A percentile compares a stretch with the other conserved stretches of the same genome.
Conservation (phyloP, 805 yeast genomes). For the Kuraishia piskuri region DNA sequence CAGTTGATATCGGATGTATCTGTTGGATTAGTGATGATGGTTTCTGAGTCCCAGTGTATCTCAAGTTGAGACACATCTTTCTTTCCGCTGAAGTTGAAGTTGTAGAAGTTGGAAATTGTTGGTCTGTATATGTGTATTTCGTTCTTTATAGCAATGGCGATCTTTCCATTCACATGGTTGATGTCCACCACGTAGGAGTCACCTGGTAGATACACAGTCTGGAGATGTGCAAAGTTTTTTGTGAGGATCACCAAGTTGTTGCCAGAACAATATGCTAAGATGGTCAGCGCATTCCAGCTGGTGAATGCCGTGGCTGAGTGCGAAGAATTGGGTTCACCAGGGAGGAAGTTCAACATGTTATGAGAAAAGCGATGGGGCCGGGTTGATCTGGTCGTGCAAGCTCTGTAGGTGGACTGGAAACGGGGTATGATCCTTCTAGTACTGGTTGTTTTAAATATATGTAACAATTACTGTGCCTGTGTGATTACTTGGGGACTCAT, state of each 20-base stretch:
- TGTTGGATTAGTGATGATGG: conserved; percentile 11
- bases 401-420: too few species aligned
- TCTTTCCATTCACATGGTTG: conserved; percentile 49
- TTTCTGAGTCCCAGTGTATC: conserved; percentile 23
- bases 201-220: conserved; percentile 62
- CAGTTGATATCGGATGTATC: conserved; percentile 19
- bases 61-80: conserved; percentile 20
- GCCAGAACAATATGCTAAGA: conserved; percentile 78
- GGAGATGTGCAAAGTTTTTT: conserved; percentile 46
- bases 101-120: conserved; percentile 34
- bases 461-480: too few species aligned
- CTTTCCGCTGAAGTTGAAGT: conserved; percentile 24
- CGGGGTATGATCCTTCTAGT: too few species aligned
- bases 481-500: too few species aligned
- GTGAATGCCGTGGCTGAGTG: conserved; percentile 48
- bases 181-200: conserved; percentile 66
- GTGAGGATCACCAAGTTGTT: conserved; percentile 69
- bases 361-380: not conserved
- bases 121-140: conserved; percentile 48
- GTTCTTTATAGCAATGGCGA: conserved; percentile 43
- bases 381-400: too few species aligned
- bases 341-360: conserved; percentile 49
- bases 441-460: too few species aligned
- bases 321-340: conserved; percentile 72
- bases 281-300: conserved; percentile 56